Conservation (phyloP, 2,329 filamentous ascomycete species). For the Diaporthe destruens region DNA sequence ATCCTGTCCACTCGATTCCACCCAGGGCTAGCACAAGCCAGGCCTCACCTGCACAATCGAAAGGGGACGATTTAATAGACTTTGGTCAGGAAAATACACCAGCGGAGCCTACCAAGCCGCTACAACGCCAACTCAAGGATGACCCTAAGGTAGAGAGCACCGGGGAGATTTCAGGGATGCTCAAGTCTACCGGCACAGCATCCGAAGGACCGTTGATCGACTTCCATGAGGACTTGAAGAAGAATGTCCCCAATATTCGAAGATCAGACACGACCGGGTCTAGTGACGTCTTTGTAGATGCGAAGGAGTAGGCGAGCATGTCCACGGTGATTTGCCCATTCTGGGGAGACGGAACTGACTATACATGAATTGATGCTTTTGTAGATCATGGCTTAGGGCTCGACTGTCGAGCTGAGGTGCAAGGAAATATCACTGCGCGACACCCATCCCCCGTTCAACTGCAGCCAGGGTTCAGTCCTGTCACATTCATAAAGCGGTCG, state of each 20-base stretch:
- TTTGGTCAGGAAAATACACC: slow-evolving; percentile 61
- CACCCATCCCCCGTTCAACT: not conserved
- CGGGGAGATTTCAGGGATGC: slow-evolving; percentile 58
- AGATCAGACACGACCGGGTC: slow-evolving; percentile 53
- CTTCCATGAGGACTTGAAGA: slow-evolving; percentile 67
- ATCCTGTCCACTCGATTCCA: slow-evolving; percentile 68
- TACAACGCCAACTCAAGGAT: slow-evolving; percentile 27
- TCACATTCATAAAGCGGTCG: not conserved
- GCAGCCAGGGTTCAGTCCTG: not conserved
- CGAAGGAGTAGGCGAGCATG: slow-evolving; percentile 46
- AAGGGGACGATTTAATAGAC: slow-evolving; percentile 65
- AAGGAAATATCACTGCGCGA: not conserved
- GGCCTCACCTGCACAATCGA: slow-evolving; percentile 40
- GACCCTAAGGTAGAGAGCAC: slow-evolving; percentile 45
- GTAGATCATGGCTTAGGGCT: slow-evolving; percentile 23
- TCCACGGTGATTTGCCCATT: not conserved
- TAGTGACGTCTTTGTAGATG: slow-evolving; percentile 57
- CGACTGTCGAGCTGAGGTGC: not conserved
- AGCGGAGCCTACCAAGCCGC: slow-evolving; percentile 33
- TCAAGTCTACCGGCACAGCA: slow-evolving; percentile 61
- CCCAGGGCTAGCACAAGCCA: slow-evolving; percentile 52
- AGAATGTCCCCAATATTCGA: slow-evolving; percentile 57
- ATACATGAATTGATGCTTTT: not conserved
- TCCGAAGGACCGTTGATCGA: slow-evolving; percentile 65
- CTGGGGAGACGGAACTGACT: not conserved